A percentile compares a stretch with the other conserved stretches of the same genome.
These are phyloP conservation scores for Casaregolazyma suthepensis DNA, from an alignment of 1,139 yeast species.

Conservation along the genomic window DNA sequence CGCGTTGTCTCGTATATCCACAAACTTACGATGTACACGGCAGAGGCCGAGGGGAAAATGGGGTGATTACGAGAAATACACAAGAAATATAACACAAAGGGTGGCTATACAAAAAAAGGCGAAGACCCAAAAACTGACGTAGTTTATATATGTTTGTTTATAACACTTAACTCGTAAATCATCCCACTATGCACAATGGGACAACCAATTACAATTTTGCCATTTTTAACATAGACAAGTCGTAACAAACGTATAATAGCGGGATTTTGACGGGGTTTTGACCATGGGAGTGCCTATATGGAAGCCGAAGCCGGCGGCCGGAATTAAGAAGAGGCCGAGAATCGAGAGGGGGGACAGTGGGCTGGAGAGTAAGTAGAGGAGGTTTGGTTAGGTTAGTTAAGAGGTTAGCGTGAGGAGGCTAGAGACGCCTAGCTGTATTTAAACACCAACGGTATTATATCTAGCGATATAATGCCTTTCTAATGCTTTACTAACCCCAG, in stretches of 20 bases:
- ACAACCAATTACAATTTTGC: not conserved
- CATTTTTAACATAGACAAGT: not conserved
- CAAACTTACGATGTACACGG: not conserved
- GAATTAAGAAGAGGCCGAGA: slow-evolving; percentile 8
- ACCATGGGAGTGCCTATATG: slow-evolving; percentile 25
- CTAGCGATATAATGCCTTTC: no score
- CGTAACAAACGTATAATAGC: not conserved
- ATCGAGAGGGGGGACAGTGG: not conserved
- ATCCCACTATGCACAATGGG: not conserved
- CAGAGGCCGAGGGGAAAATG: not conserved
- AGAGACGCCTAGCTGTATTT: no score
- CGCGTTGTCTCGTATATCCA: not conserved
- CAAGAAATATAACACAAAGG: no score
- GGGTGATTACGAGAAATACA: not conserved
- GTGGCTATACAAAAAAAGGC: not conserved
- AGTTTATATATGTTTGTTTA: not conserved
- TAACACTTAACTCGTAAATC: not conserved
- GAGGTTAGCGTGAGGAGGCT: no score
- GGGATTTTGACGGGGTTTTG: no score
- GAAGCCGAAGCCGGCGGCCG: slow-evolving; percentile 17
- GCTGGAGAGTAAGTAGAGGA: slow-evolving; percentile 1
- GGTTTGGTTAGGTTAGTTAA: no score
- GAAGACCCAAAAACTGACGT: not conserved
- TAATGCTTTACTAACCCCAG: no score
- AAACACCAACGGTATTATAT: no score